A percentile compares a stretch with the other conserved stretches of the same genome.
Conservation (phyloP, 352 stramenopile species). For the Pythium scleroteichum region DNA sequence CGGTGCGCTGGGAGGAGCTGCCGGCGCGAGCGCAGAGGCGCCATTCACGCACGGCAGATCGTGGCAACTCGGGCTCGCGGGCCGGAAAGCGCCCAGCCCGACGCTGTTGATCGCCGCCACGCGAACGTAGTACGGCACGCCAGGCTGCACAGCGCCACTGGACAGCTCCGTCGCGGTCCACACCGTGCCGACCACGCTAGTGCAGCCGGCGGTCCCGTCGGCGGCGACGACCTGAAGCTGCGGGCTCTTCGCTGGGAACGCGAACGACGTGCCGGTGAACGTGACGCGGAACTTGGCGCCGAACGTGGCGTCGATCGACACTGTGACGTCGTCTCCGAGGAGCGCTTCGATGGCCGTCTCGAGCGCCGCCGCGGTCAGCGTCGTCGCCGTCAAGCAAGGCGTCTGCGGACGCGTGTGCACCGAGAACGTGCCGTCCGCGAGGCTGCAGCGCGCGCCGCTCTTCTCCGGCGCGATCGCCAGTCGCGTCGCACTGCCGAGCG, state of each 20-base stretch:
- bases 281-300: conserved; percentile 84
- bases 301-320: conserved; percentile 58
- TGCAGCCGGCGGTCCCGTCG: conserved; percentile 63
- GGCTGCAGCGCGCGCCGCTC: conserved; percentile 30
- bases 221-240: conserved; percentile 46
- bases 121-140: conserved; percentile 88
- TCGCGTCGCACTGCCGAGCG: conserved; percentile 32
- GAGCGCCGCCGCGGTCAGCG: conserved; percentile 30
- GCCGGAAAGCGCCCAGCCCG: conserved; percentile 61
- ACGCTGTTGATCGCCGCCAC: conserved; percentile 88
- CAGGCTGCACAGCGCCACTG: conserved; percentile 73
- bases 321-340: conserved; percentile 57
- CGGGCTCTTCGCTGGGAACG: conserved; percentile 30
- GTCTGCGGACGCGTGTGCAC: conserved; percentile 57
- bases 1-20: conserved; percentile 71
- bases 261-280: conserved; percentile 78
- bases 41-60: conserved; percentile 54
- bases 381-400: conserved; percentile 43
- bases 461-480: conserved; percentile 42
- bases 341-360: conserved; percentile 37
- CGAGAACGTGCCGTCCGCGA: conserved; percentile 41
- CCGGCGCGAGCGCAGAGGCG: conserved; percentile 39
- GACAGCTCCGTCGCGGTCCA: conserved; percentile 79
- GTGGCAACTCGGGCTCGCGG: conserved; percentile 48
- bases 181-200: conserved; percentile 46